Evolutionary conservation across 495 filamentous ascomycete species (phyloP).

Genomic region (Annulohypoxylon moriforme): DNA sequence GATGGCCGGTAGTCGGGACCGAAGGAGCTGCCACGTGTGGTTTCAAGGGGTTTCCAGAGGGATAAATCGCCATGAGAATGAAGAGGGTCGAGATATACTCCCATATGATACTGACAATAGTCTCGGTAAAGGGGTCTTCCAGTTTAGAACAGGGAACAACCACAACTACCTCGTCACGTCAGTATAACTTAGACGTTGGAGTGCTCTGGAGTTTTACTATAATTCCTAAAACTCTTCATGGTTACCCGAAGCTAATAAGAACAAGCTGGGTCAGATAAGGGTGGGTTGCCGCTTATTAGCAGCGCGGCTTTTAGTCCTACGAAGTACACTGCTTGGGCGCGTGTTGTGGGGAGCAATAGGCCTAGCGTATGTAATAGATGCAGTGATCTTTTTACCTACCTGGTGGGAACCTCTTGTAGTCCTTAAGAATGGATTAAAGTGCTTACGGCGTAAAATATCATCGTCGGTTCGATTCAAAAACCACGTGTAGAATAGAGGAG

Average conservation of each 20-base stretch:
- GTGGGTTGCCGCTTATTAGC: not conserved
- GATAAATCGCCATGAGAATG: constrained; percentile 7
- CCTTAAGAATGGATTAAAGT: not conserved
- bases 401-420: constrained; percentile 10
- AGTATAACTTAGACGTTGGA: not conserved
- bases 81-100: not conserved
- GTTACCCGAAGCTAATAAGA: not conserved
- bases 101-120: constrained; percentile 7
- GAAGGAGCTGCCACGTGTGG: constrained; percentile 16
- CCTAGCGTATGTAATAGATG: not conserved
- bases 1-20: constrained; percentile 30
- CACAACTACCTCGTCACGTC: not conserved
- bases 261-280: not conserved
- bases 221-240: not conserved
- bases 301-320: constrained; percentile 27
- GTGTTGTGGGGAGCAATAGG: constrained; percentile 14
- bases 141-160: not conserved
- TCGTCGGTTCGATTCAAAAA: not conserved
- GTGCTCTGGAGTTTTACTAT: not conserved
- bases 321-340: not conserved
- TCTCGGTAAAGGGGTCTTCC: not conserved
- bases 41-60: constrained; percentile 23
- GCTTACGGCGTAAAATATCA: constrained; percentile 10
- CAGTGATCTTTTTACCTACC: constrained; percentile 37
- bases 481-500: constrained; percentile 19